Conservation (phyloP, 2,329 filamentous ascomycete species). For the Capronia epimyces region DNA sequence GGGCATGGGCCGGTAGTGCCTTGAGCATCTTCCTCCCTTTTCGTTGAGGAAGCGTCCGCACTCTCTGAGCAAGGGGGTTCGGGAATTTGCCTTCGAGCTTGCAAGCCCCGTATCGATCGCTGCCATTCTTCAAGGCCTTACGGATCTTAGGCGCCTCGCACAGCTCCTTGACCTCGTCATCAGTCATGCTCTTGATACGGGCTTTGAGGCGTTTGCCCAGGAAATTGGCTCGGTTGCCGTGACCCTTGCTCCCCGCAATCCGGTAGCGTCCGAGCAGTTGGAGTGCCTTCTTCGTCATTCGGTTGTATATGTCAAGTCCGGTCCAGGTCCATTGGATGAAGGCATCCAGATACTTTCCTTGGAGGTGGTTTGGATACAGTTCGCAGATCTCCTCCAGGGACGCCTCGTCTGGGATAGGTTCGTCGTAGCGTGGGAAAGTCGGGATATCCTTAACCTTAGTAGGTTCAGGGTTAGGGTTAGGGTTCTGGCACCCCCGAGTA, state of each 20-base stretch:
- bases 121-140: conserved; percentile 8
- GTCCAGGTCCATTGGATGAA: conserved; percentile 21
- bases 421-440: conserved; percentile 12
- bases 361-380: conserved; percentile 21
- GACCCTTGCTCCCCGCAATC: not conserved
- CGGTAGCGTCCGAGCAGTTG: conserved; percentile 6
- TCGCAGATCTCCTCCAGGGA: conserved; percentile 18
- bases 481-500: not conserved
- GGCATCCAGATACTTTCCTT: conserved; percentile 13
- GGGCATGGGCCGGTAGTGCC: not conserved
- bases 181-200: not conserved
- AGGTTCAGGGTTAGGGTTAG: conserved; percentile 6
- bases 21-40: not conserved
- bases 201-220: conserved; percentile 15
- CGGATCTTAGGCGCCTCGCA: conserved; percentile 12
- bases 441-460: conserved; percentile 10
- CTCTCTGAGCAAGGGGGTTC: conserved; percentile 6
- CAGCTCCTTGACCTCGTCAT: conserved; percentile 7
- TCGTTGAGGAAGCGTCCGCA: conserved; percentile 4
- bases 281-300: conserved; percentile 4
- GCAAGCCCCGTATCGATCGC: conserved; percentile 7
- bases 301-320: conserved; percentile 13
- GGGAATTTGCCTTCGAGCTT: conserved; percentile 16
- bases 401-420: conserved; percentile 10
- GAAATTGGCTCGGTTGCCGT: conserved; percentile 17